Conservation (phyloP, 805 yeast species). For the Yamadazyma philogaea region DNA sequence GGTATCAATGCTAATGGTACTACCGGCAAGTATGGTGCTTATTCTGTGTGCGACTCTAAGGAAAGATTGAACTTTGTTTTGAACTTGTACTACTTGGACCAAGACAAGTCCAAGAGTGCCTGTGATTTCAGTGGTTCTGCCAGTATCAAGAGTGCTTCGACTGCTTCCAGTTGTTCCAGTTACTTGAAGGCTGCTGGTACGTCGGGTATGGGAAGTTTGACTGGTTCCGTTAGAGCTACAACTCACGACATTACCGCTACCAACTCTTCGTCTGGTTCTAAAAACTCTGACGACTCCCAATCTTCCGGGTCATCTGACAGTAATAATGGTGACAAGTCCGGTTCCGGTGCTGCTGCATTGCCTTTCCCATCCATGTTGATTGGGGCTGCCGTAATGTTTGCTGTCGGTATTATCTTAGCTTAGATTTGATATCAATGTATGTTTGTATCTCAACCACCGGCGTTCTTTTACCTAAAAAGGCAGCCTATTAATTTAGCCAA, state of each 20-base stretch:
- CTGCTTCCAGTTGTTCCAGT: constrained; percentile 51
- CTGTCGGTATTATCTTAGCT: constrained; percentile 14
- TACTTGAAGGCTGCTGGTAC: constrained; percentile 64
- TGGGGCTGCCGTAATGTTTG: constrained; percentile 10
- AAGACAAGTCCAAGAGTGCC: constrained; percentile 25
- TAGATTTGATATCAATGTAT: constrained; percentile 4
- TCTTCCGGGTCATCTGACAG: constrained; percentile 11
- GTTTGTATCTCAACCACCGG: background rate
- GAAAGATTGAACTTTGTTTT: constrained; percentile 38
- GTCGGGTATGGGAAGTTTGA: constrained; percentile 61
- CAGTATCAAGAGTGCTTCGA: constrained; percentile 26
- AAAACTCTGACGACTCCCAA: constrained; percentile 9
- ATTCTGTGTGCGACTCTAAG: constrained; percentile 35
- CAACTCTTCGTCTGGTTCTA: constrained; percentile 23
- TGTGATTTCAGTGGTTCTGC: constrained; percentile 43
- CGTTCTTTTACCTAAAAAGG: no score
- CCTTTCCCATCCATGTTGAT: constrained; percentile 15
- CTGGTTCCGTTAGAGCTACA: constrained; percentile 26
- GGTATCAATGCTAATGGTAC: constrained; percentile 39
- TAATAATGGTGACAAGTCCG: constrained; percentile 4
- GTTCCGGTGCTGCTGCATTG: constrained; percentile 12
- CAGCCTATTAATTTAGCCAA: no score
- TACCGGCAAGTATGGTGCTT: constrained; percentile 40
- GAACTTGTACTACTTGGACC: constrained; percentile 35
- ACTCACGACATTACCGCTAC: constrained; percentile 21